Conservation (phyloP, 2,329 filamentous ascomycete species). For the Celoporthe dispersa region DNA sequence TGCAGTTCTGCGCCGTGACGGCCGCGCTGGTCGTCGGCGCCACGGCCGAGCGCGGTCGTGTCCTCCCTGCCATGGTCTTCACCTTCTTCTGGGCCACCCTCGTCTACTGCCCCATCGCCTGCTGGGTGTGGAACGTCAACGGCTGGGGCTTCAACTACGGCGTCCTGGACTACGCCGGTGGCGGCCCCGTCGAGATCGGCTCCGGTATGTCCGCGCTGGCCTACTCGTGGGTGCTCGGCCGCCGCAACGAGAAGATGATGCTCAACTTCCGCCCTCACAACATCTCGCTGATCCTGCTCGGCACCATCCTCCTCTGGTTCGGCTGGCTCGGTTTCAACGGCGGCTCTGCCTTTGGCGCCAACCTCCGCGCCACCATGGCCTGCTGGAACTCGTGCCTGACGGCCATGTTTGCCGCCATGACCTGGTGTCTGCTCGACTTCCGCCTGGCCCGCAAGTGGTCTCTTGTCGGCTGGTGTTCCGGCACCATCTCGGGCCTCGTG, state of each 20-base stretch:
- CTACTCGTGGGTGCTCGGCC: constrained; percentile 94
- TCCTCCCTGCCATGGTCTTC: constrained; percentile 94
- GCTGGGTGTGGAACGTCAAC: constrained; percentile 95
- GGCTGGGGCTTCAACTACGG: constrained; percentile 92
- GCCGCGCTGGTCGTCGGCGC: constrained; percentile 89
- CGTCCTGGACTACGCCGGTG: constrained; percentile 94
- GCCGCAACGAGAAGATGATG: constrained; percentile 99
- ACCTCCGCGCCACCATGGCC: constrained; percentile 91
- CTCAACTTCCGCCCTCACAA: constrained; percentile 99
- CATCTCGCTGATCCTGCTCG: constrained; percentile 94
- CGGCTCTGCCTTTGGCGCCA: constrained; percentile 90
- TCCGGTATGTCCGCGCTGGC: constrained; percentile 92
- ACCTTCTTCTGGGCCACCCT: constrained; percentile 95
- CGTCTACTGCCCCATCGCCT: constrained; percentile 95
- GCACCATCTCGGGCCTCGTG: constrained; percentile 72
- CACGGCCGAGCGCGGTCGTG: constrained; percentile 89
- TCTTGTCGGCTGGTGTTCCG: constrained; percentile 75
- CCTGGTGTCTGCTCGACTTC: constrained; percentile 96
- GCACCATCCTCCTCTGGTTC: constrained; percentile 96
- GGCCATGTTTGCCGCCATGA: constrained; percentile 87
- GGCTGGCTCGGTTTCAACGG: constrained; percentile 99
- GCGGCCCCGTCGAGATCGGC: constrained; percentile 94
- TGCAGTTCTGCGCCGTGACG: constrained; percentile 97
- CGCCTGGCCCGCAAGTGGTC: constrained; percentile 93
- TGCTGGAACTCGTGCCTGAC: constrained; percentile 98